Evolutionary conservation across 257 asterid genomes (phyloP), one percentile per base, ranked within the genome.

Genomic region (Fraxinus excelsior): DNA sequence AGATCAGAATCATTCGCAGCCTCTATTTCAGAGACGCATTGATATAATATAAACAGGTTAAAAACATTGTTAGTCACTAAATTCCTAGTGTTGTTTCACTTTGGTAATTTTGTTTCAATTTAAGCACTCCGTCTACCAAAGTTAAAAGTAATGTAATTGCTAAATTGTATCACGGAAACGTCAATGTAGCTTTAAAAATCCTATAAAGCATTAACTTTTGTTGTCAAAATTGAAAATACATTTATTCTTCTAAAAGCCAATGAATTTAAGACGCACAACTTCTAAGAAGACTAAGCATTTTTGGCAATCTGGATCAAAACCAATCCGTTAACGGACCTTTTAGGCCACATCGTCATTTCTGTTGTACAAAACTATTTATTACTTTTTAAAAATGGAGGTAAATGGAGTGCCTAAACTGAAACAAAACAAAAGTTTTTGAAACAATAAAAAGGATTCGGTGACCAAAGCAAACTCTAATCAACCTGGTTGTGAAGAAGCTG

Each of bases 401-500:
- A 14, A 46, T 46, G 19, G 56, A 46, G n/a, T 46, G n/a, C 56
- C 56, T 14, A 19, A 38, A 28, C 12, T 75, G 67, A 44, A 25
- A 46, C 56, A 14, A 46, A 53, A 53, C 62, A 51, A 16, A 51
- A 51, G 2, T 19, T 53, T 53, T 7, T n/a, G 64, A 19, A 53
- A 53, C 23, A 53, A 9, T 3, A 6, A 53, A 18, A 18, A 7
- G 25, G 65, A 56, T 56, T n/a, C 3, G 1, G 3, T n/a, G 65
- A 56, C 28, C 12, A 56, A 56, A n/a, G 65, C 26, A 19, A 51
- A 56, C 11, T 56, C 65, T 56, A 78, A 53, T 28, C 71, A 74
- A 95, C 98, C 99, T 93, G 91, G 40, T 76, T 78, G 90, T 71
- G 90, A 72, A n/a, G 88, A 68, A 32, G 90, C 83, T 34, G 94